A percentile compares a stretch with the other conserved stretches of the same genome.
These are phyloP conservation scores for Carallia brachiata DNA, from an alignment of 345 rosid species.

Conservation along the genomic window DNA sequence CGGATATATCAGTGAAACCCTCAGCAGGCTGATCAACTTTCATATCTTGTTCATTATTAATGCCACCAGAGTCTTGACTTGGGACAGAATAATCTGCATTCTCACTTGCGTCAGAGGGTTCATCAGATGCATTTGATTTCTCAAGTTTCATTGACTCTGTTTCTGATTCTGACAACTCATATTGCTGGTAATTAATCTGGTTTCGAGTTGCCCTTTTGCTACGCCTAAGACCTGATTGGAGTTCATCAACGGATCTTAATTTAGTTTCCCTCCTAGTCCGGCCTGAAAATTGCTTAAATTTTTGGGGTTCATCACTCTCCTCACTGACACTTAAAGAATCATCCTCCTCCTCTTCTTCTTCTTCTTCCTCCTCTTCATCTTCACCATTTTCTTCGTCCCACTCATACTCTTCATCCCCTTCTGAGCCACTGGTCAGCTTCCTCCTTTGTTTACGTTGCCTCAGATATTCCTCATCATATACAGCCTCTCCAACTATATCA, in stretches of 20 bases:
- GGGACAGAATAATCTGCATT: constrained; percentile 54
- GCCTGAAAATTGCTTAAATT: constrained; percentile 64
- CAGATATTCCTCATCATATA: constrained; percentile 97
- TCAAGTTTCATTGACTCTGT: constrained; percentile 52
- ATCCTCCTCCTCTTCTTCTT: constrained; percentile 81
- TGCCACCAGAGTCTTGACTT: constrained; percentile 58
- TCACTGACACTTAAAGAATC: constrained; percentile 74
- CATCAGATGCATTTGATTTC: constrained; percentile 53
- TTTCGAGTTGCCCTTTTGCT: constrained; percentile 86
- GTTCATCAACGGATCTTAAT: constrained; percentile 62
- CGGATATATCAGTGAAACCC: constrained; percentile 34
- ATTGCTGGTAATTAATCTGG: constrained; percentile 71
- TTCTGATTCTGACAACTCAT: constrained; percentile 85
- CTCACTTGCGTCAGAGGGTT: constrained; percentile 62
- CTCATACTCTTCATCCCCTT: constrained; percentile 91
- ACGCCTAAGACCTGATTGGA: constrained; percentile 86
- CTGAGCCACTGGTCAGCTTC: constrained; percentile 82
- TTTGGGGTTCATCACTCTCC: constrained; percentile 74
- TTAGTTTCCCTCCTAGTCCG: constrained; percentile 74
- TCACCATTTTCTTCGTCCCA: constrained; percentile 93
- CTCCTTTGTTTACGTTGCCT: constrained; percentile 75
- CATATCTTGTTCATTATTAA: constrained; percentile 48
- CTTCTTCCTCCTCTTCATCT: constrained; percentile 78
- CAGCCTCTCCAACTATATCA: constrained; percentile 98
- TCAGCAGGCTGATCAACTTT: constrained; percentile 47